These are phyloP conservation scores for Pseudocercospora fijiensis DNA, from an alignment of 2,329 filamentous ascomycete genomes.

Conservation along the genomic window DNA sequence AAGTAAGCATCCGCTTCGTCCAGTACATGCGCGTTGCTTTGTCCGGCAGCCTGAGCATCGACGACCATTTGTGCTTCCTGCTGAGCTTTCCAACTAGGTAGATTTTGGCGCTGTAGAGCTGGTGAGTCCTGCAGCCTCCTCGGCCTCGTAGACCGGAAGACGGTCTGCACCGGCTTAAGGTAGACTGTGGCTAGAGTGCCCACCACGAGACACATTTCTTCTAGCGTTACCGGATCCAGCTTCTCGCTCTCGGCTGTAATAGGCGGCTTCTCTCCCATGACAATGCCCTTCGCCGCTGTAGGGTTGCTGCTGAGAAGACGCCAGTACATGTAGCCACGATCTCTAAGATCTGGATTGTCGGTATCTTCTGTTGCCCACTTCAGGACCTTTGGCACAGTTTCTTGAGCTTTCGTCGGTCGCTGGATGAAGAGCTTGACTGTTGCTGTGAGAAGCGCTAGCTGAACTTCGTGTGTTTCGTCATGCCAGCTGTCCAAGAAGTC, in stretches of 20 bases:
- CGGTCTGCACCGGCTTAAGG: constrained; percentile 93
- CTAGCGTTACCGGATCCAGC: constrained; percentile 82
- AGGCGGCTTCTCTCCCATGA: constrained; percentile 96
- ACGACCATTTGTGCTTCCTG: constrained; percentile 32
- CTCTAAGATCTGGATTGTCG: constrained; percentile 95
- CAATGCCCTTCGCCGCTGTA: constrained; percentile 76
- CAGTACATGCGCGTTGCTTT: constrained; percentile 42
- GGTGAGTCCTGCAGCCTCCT: constrained; percentile 78
- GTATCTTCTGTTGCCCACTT: constrained; percentile 99
- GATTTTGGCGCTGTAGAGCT: constrained; percentile 72
- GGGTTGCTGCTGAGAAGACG: constrained; percentile 90
- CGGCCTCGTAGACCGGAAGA: constrained; percentile 85
- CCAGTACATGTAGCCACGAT: constrained; percentile 99
- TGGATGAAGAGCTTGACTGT: constrained; percentile 99
- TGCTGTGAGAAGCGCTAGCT: constrained; percentile 88
- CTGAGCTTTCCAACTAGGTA: constrained; percentile 57
- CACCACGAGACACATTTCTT: constrained; percentile 96
- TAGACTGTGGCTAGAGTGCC: constrained; percentile 96
- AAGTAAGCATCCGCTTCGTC: constrained; percentile 90
- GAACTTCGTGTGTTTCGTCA: constrained; percentile 93
- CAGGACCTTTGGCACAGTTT: constrained; percentile 87
- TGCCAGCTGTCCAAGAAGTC: constrained; percentile 93
- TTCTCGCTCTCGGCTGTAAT: constrained; percentile 97
- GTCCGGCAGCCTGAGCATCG: constrained; percentile 24
- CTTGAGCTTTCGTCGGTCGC: constrained; percentile 87